Evolutionary conservation across 805 yeast genomes (phyloP).

Genomic region (Wickerhamomyces kurtzmanii): DNA sequence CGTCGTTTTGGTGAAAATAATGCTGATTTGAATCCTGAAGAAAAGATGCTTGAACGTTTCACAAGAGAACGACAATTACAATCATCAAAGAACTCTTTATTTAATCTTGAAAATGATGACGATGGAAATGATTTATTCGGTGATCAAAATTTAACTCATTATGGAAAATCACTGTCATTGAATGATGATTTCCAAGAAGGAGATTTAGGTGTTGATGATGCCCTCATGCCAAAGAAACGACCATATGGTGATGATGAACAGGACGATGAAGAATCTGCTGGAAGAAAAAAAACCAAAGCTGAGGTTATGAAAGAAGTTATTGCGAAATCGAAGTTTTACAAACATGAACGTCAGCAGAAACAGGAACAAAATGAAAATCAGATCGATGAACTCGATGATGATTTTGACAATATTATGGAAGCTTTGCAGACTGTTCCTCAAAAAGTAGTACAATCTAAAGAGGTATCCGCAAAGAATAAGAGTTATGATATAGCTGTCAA

Average conservation of each 20-base stretch:
- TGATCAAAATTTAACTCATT: conserved; percentile 56
- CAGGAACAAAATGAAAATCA: conserved; percentile 51
- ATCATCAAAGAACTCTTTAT: conserved; percentile 48
- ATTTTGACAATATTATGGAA: conserved; percentile 59
- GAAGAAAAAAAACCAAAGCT: conserved; percentile 65
- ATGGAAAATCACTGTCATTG: conserved; percentile 56
- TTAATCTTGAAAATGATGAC: conserved; percentile 66
- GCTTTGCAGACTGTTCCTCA: conserved; percentile 27
- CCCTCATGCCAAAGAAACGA: conserved; percentile 24
- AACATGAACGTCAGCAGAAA: conserved; percentile 62
- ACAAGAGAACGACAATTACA: conserved; percentile 74
- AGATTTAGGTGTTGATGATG: conserved; percentile 25
- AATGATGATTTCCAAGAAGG: conserved; percentile 47
- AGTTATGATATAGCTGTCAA: conserved; percentile 60
- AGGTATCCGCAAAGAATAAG: conserved; percentile 20
- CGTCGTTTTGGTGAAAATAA: conserved; percentile 89
- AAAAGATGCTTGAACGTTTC: conserved; percentile 91
- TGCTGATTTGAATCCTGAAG: conserved; percentile 65
- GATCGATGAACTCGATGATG: conserved; percentile 62
- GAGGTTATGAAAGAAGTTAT: conserved; percentile 83
- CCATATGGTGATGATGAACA: conserved; percentile 27
- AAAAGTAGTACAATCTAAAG: conserved; percentile 8
- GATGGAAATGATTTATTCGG: conserved; percentile 31
- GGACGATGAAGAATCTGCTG: conserved; percentile 25
- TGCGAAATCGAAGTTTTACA: conserved; percentile 72